Evolutionary conservation across 306 rosid species (phyloP).

Genomic region (Cicer cuneatum): DNA sequence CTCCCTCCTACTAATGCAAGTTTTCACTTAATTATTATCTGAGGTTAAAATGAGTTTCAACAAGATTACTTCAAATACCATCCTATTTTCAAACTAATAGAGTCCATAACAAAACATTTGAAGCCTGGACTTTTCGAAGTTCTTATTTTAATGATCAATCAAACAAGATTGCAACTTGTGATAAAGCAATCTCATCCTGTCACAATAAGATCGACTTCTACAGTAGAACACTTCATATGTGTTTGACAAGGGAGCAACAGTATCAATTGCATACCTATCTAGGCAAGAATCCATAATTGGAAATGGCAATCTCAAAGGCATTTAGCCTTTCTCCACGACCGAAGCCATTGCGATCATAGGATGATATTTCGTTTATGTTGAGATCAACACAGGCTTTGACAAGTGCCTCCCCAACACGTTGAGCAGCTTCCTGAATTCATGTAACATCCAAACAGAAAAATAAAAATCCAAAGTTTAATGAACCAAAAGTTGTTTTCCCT

Average conservation of each 20-base stretch:
- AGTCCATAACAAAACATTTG: background rate
- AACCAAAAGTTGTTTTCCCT: slow-evolving; percentile 1
- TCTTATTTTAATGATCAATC: background rate
- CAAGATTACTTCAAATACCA: background rate
- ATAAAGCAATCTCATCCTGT: background rate
- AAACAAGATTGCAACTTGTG: background rate
- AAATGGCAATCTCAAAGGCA: slow-evolving; percentile 76
- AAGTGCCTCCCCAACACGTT: slow-evolving; percentile 78
- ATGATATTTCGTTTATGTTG: slow-evolving; percentile 69
- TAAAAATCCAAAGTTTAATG: slow-evolving; percentile 9
- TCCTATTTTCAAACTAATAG: background rate
- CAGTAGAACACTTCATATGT: background rate
- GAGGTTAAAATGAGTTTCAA: background rate
- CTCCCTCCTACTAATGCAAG: background rate
- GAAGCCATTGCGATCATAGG: slow-evolving; percentile 79
- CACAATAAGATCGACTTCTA: background rate
- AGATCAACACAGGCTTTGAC: slow-evolving; percentile 72
- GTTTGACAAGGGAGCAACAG: slow-evolving; percentile 1
- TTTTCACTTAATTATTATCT: background rate
- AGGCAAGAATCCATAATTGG: slow-evolving; percentile 72
- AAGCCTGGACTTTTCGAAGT: background rate
- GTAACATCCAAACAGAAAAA: slow-evolving; percentile 16
- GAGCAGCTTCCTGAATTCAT: slow-evolving; percentile 74
- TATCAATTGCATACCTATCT: slow-evolving; percentile 47
- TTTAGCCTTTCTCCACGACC: slow-evolving; percentile 65